Conservation (phyloP, 306 rosid genomes). For the Lathyrus sativus region DNA sequence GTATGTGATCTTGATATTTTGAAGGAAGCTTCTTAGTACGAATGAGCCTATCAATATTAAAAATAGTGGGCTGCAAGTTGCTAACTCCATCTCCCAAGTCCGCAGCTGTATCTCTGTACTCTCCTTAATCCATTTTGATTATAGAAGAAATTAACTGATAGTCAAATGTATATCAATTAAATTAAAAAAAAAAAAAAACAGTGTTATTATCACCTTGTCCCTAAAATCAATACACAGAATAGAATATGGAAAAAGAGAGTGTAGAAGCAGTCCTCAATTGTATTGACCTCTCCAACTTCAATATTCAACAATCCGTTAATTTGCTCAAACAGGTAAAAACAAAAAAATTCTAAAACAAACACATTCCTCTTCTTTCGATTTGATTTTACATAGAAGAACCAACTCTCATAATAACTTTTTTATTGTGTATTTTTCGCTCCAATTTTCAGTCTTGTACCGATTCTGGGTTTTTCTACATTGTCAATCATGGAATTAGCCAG, state of each 20-base stretch:
- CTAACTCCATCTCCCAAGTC: too few relatives aligned
- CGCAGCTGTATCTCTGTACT: too few relatives aligned
- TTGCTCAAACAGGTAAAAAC: slow-evolving; percentile 66
- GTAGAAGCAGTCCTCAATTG: slow-evolving; percentile 52
- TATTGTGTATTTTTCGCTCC: background rate
- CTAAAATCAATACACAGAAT: too few relatives aligned
- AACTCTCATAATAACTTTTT: background rate
- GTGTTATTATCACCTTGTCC: too few relatives aligned
- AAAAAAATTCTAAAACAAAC: background rate
- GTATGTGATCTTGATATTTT: too few relatives aligned
- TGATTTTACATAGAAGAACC: background rate
- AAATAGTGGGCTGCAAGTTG: too few relatives aligned
- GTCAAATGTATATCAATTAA: too few relatives aligned
- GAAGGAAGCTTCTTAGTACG: too few relatives aligned
- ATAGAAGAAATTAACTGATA: too few relatives aligned
- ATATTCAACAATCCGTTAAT: slow-evolving; percentile 53
- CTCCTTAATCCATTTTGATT: too few relatives aligned
- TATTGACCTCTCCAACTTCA: slow-evolving; percentile 62
- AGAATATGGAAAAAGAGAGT: slow-evolving; percentile 40
- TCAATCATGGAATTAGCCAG: slow-evolving; percentile 77
- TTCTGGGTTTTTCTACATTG: slow-evolving; percentile 89
- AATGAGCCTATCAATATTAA: too few relatives aligned
- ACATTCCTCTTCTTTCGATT: background rate
- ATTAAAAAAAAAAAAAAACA: too few relatives aligned
- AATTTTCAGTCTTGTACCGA: slow-evolving; percentile 72